phyloP scores from a whole-genome alignment of 371 early-diverging fungal species.

The Blakeslea trispora region DNA sequence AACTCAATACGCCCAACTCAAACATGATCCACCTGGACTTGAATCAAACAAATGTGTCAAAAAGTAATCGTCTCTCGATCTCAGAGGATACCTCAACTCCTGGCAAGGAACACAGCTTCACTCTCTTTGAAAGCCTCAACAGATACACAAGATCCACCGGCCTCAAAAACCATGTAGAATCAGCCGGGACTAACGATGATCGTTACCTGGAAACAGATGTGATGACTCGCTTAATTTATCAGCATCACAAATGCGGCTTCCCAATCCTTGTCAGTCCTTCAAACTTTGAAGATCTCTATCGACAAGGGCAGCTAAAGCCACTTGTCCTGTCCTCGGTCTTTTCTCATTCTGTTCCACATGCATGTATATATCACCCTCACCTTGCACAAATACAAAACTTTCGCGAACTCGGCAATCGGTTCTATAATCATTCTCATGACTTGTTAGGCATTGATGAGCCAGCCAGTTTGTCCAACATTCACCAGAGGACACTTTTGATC shows the following conservation, averaged over 20 bases:
- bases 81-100: not conserved
- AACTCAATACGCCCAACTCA: not conserved
- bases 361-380: constrained; percentile 33
- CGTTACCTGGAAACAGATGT: constrained; percentile 21
- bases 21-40: not conserved
- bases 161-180: not conserved
- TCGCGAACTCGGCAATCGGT: constrained; percentile 27
- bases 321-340: constrained; percentile 31
- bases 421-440: constrained; percentile 33
- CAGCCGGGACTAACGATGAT: constrained; percentile 4
- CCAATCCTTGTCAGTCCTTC: constrained; percentile 32
- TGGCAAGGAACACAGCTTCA: constrained; percentile 22
- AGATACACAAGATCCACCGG: constrained; percentile 10
- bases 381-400: constrained; percentile 30
- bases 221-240: constrained; percentile 24
- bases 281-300: constrained; percentile 29
- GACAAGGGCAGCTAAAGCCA: constrained; percentile 24
- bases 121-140: constrained; percentile 33
- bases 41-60: not conserved
- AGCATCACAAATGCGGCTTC: constrained; percentile 38
- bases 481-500: constrained; percentile 32
- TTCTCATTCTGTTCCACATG: constrained; percentile 34
- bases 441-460: constrained; percentile 29
- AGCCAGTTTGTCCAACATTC: constrained; percentile 32
- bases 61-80: constrained; percentile 3